Evolutionary conservation across 2,329 filamentous ascomycete species (phyloP), one percentile per base, ranked within the genome.

Genomic region (Colletotrichum lini): DNA sequence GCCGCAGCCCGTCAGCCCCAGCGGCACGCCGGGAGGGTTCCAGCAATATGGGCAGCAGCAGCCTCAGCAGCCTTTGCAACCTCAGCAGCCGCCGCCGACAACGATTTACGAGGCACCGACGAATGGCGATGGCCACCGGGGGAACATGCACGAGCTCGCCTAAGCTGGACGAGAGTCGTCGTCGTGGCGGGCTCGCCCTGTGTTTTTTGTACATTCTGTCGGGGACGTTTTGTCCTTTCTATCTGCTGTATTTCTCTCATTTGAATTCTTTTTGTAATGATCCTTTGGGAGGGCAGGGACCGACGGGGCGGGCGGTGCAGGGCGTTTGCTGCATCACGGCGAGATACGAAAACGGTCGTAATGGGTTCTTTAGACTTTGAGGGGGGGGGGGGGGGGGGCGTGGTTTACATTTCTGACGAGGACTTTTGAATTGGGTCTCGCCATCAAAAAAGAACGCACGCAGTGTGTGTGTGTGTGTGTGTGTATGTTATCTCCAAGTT

Each of bases 61-160:
- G 45, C 74, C 75, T 38, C 76, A 76, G 15, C 58, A 30, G 16
- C 50, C 7, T 7, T n/a, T n/a, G 44, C 44, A 47, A 9, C 44
- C 5, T 6, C 44, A 47, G 44, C 44, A 47, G 44, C 44, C 44
- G 50, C 52, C 26, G 18, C 52, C 52, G 52, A 0, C 69, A 6
- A 73, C 76, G 3, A 79, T 84, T 30, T 77, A 84, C 67, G 84
- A 85, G 76, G 83, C 82, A 1, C 79, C 80, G 30, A 78, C 78
- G 1, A 79, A 79, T 21, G 75, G 73, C 5, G 81, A 82, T 12
- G 76, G 82, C 56, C 81, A 83, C 63, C 79, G 74, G 10, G 82
- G 82, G 2, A 75, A 84, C 65, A 81, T 84, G 67, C 82, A 84
- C 53, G 84, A 85, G 77, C 71, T 85, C 74, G 78, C 75, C 15